Conservation (phyloP, 2,329 filamentous ascomycete genomes). For the Microascus cirrosus region DNA sequence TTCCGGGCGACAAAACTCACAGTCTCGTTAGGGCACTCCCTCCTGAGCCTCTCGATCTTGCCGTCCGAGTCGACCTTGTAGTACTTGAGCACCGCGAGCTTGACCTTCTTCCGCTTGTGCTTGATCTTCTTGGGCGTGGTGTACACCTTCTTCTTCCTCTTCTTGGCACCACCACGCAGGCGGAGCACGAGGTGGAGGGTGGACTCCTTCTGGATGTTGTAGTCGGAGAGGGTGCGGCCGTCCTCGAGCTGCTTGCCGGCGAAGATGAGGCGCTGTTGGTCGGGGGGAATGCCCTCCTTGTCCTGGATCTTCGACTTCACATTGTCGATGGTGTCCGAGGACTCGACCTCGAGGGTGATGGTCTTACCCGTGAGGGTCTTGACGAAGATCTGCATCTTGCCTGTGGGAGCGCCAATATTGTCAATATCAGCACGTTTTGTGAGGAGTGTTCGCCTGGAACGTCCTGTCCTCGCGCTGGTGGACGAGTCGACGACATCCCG, state of each 20-base stretch:
- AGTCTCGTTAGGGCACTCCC: constrained; percentile 89
- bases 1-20: constrained; percentile 39
- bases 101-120: constrained; percentile 99
- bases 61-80: constrained; percentile 99
- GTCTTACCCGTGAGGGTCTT: constrained; percentile 97
- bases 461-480: background rate
- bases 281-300: constrained; percentile 99
- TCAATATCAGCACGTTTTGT: background rate
- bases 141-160: constrained; percentile 99
- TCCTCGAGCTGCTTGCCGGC: constrained; percentile 99
- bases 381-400: constrained; percentile 67
- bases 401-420: background rate
- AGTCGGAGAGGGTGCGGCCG: constrained; percentile 96
- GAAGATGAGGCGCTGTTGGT: constrained; percentile 99
- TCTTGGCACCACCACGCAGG: constrained; percentile 97
- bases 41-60: constrained; percentile 98
- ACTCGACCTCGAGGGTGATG: constrained; percentile 99
- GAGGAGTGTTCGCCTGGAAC: background rate
- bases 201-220: constrained; percentile 99
- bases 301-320: constrained; percentile 98
- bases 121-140: constrained; percentile 99
- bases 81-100: constrained; percentile 99
- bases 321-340: constrained; percentile 99
- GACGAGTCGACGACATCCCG: too few relatives aligned
- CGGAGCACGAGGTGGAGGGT: constrained; percentile 97